phyloP scores from a whole-genome alignment of 2,329 filamentous ascomycete species.

The Neopestalotiopsis sp. region DNA sequence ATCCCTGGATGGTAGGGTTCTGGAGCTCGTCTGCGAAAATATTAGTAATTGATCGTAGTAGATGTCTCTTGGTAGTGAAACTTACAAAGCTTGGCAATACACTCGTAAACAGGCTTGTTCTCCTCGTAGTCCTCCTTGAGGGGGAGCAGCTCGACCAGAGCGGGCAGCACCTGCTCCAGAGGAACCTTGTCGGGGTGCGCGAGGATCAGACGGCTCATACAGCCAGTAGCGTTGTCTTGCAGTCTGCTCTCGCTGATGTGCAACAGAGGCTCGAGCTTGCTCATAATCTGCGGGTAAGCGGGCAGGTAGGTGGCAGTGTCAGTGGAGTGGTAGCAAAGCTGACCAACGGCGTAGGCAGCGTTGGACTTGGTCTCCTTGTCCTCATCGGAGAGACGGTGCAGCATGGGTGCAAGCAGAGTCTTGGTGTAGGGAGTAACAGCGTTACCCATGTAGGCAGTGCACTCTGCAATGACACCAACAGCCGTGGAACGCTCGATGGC shows the following conservation, averaged over 20 bases:
- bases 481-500: slow-evolving; percentile 86
- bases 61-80: slow-evolving; percentile 26
- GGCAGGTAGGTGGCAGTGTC: slow-evolving; percentile 76
- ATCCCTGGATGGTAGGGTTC: slow-evolving; percentile 70
- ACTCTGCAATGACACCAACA: slow-evolving; percentile 91
- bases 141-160: slow-evolving; percentile 78
- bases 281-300: slow-evolving; percentile 77
- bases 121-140: slow-evolving; percentile 94
- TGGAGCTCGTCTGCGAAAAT: slow-evolving; percentile 61
- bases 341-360: slow-evolving; percentile 87
- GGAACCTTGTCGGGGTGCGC: slow-evolving; percentile 85
- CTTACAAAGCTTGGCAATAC: slow-evolving; percentile 86
- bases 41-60: slow-evolving; percentile 22
- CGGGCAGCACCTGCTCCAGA: slow-evolving; percentile 80
- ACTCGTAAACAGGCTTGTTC: slow-evolving; percentile 91
- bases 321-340: slow-evolving; percentile 81
- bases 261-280: slow-evolving; percentile 85
- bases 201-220: slow-evolving; percentile 89
- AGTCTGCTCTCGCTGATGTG: slow-evolving; percentile 78
- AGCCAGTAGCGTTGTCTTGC: slow-evolving; percentile 92
- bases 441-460: slow-evolving; percentile 80
- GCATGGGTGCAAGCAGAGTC: slow-evolving; percentile 76
- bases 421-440: slow-evolving; percentile 83
- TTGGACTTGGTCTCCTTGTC: slow-evolving; percentile 94
- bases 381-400: slow-evolving; percentile 87